Evolutionary conservation across 768 basidiomycete genomes (phyloP), one percentile per base, ranked within the genome.

Genomic region (Termitomyces sp.): DNA sequence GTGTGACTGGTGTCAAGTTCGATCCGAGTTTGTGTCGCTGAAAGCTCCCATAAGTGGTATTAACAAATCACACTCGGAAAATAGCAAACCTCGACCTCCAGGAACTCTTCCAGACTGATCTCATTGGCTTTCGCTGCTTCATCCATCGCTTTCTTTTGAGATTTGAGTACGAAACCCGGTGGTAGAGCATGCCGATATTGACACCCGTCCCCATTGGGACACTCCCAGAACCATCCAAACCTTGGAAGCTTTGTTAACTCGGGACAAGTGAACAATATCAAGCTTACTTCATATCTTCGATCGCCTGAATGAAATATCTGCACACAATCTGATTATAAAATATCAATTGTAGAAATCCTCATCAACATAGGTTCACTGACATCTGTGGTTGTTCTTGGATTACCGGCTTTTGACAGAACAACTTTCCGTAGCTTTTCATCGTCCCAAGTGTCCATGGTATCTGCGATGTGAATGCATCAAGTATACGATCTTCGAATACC

Each of bases 361-460:
- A 52, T 49, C 39, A 6, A 44, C 54, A 46, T 44, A 54, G 23
- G 35, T n/a, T 19, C 35, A 68, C 76, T 39, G 64, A 94, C 92
- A 67, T 98, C 96, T 37, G 96, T 98, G 3, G 87, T 89, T 25
- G 91, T 96, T 62, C 86, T 82, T 50, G 91, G 93, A 72, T 95
- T 97, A 27, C 95, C 95, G 59, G 84, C 80, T 71, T 94, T 95
- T 10, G 87, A 89, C 17, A 85, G 63, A 1, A 98, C 92, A 55
- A 98, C 97, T n/a, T 74, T 83, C 39, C 84, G 79, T 55, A 99
- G 76, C 73, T 98, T 98, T 66, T 87, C 94, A 59, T 98, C 91
- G 72, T 97, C 94, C 97, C 97, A 99, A 59, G 77, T 85, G 64
- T 97, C 94, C 97, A 98, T 98, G 11, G 93, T 94, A 73, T 98